Percentiles rank a stretch among this genome's conserved stretches.
phyloP scores from a whole-genome alignment of 208 protist species.

The Acanthamoeba divionensis region DNA sequence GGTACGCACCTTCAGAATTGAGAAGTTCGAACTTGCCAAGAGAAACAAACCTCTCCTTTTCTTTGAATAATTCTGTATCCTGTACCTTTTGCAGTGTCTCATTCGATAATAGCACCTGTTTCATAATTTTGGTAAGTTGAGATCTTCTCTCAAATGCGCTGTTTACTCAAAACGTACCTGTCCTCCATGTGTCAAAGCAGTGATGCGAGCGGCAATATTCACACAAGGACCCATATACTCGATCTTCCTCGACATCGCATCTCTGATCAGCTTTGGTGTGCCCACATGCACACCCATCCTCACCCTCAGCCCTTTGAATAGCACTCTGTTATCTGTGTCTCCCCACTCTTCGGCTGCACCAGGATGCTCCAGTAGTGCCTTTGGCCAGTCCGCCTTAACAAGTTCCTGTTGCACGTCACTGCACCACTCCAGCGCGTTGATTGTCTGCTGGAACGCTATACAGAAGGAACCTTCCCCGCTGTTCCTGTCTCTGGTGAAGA shows the following conservation, averaged over 20 bases:
- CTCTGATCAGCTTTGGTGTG: not conserved
- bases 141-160: no score
- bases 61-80: no score
- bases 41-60: no score
- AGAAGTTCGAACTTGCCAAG: no score
- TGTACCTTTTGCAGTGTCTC: no score
- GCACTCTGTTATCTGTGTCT: not conserved
- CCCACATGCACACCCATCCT: slow-evolving; percentile 33
- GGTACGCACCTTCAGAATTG: no score
- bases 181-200: not conserved
- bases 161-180: no score
- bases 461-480: not conserved
- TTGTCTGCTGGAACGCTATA: not conserved
- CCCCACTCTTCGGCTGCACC: slow-evolving; percentile 4
- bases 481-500: not conserved
- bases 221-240: slow-evolving; percentile 17
- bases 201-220: not conserved
- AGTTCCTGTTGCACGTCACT: not conserved
- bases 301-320: slow-evolving; percentile 12
- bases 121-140: no score
- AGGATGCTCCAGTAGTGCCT: not conserved
- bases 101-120: no score
- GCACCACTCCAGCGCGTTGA: not conserved
- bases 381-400: not conserved
- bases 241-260: not conserved